These are phyloP conservation scores for Neurospora discreta DNA, from an alignment of 495 filamentous ascomycete species.

Conservation along the genomic window DNA sequence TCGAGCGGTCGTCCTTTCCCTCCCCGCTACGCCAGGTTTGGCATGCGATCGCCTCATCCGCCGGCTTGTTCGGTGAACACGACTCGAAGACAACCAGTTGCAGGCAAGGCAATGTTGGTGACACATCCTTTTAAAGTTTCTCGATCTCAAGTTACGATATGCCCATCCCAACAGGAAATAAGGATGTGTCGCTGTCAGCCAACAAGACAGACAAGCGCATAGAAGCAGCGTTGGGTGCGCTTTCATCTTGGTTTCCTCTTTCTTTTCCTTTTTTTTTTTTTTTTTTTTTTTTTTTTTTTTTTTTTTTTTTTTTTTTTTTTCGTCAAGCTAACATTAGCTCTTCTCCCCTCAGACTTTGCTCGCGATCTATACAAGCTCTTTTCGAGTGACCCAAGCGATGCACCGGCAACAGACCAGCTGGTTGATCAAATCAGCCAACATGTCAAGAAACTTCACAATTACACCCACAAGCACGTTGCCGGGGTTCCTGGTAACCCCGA, in stretches of 20 bases:
- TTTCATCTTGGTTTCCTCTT: not conserved
- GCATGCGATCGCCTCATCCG: not conserved
- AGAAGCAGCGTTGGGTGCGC: constrained; percentile 9
- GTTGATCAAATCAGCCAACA: constrained; percentile 29
- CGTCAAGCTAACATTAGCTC: not conserved
- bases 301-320: too few relatives aligned
- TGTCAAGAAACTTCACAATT: constrained; percentile 17
- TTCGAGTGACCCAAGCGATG: constrained; percentile 9
- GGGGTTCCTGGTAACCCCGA: constrained; percentile 19
- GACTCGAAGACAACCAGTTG: not conserved
- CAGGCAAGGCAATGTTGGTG: not conserved
- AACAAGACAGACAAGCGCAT: constrained; percentile 7
- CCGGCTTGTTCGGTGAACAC: not conserved
- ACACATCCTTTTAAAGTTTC: not conserved
- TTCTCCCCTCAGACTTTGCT: constrained; percentile 9
- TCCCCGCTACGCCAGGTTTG: not conserved
- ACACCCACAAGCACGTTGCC: constrained; percentile 4
- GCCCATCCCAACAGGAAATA: not conserved
- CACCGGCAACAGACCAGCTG: constrained; percentile 12
- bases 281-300: too few relatives aligned
- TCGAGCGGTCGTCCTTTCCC: not conserved
- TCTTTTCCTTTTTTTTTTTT: too few relatives aligned
- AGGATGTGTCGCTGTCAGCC: not conserved
- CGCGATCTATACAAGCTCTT: constrained; percentile 9
- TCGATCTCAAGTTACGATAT: constrained; percentile 1